Conservation (phyloP, 306 rosid species). For the Sesbania bispinosa region DNA sequence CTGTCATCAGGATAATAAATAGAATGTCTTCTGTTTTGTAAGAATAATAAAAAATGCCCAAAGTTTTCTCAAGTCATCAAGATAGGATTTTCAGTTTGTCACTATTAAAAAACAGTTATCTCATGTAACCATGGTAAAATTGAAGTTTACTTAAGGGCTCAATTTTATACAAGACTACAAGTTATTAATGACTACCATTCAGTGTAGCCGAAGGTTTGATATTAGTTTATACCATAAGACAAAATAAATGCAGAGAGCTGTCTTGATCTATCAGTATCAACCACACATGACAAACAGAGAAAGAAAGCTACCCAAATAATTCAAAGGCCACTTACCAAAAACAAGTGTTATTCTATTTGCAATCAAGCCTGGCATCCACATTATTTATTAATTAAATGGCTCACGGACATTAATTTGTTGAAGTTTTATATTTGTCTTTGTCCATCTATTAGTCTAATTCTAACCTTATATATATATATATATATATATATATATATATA, state of each 20-base stretch:
- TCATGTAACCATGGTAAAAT: no score
- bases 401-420: no score
- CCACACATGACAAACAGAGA: background rate
- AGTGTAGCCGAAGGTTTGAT: background rate
- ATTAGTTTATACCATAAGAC: background rate
- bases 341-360: background rate
- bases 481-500: background rate
- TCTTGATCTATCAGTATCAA: background rate
- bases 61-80: no score
- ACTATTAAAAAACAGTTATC: no score
- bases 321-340: background rate
- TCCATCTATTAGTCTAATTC: background rate
- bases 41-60: no score
- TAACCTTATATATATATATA: background rate
- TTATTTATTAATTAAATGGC: background rate
- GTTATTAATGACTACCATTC: no score
- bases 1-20: no score
- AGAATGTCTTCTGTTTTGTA: no score
- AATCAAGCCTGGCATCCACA: conserved; percentile 1
- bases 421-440: background rate
- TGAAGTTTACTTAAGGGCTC: no score
- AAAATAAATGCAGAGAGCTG: background rate
- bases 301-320: background rate
- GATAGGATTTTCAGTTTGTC: no score
- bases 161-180: no score